Percentiles rank a stretch among this genome's conserved stretches.
These are phyloP conservation scores for Sporisorium scitamineum DNA, from an alignment of 1,284 basidiomycete genomes.

Conservation along the genomic window DNA sequence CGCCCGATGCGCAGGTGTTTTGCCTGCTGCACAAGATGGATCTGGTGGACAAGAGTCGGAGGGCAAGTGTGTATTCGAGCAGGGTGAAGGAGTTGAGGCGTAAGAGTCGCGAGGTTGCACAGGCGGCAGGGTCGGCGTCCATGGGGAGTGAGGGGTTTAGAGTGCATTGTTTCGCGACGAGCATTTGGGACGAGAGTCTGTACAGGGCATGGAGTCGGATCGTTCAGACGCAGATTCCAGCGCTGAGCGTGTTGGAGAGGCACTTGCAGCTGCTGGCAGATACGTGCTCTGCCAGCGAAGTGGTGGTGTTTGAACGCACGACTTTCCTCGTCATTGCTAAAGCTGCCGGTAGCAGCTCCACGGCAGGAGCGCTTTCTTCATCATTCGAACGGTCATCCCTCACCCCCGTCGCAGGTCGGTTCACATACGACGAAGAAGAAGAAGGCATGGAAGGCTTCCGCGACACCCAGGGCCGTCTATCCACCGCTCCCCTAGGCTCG, in stretches of 20 bases:
- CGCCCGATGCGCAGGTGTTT: constrained; percentile 82
- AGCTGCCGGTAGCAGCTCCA: constrained; percentile 7
- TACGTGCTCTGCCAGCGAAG: constrained; percentile 88
- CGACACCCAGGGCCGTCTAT: constrained; percentile 21
- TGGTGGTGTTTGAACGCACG: constrained; percentile 94
- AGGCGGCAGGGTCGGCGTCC: constrained; percentile 64
- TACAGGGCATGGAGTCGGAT: constrained; percentile 99
- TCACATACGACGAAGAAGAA: constrained; percentile 34
- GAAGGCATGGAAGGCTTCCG: constrained; percentile 49
- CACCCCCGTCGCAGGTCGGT: neutral
- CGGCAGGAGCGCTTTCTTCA: neutral
- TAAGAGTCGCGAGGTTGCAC: constrained; percentile 55
- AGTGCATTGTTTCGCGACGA: constrained; percentile 81
- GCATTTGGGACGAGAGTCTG: constrained; percentile 96
- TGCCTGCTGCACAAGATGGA: constrained; percentile 98
- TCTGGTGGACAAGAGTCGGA: constrained; percentile 74
- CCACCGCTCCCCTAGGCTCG: constrained; percentile 14
- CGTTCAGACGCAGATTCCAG: constrained; percentile 95
- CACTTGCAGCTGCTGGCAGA: constrained; percentile 87
- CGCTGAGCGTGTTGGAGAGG: constrained; percentile 85
- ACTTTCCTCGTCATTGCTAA: constrained; percentile 92
- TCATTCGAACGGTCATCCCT: constrained; percentile 65
- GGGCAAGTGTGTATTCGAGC: constrained; percentile 75
- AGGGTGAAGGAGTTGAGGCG: constrained; percentile 59
- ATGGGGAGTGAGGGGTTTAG: constrained; percentile 41